phyloP scores from a whole-genome alignment of 352 stramenopile species.

The Globisporangium iwayamae region DNA sequence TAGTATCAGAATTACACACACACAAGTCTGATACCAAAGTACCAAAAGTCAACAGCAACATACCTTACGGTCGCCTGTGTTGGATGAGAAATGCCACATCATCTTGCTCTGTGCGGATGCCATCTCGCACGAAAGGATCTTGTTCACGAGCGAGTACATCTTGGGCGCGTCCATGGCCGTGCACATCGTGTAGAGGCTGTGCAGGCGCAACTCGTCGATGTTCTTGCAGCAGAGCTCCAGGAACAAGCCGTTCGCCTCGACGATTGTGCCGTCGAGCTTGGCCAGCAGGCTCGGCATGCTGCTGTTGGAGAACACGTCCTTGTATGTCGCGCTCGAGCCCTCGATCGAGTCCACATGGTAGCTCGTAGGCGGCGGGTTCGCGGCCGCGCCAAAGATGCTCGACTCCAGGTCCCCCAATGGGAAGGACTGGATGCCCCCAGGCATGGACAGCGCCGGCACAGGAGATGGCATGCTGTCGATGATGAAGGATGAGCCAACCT shows the following conservation, averaged over 20 bases:
- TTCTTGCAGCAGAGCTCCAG: constrained; percentile 78
- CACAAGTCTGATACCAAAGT: neutral
- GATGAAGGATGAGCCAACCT: constrained; percentile 57
- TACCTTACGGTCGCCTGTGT: constrained; percentile 69
- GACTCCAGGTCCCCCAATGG: constrained; percentile 56
- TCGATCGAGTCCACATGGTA: constrained; percentile 45
- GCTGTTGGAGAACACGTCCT: constrained; percentile 69
- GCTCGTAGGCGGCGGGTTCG: constrained; percentile 14
- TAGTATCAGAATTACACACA: neutral
- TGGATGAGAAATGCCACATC: constrained; percentile 74
- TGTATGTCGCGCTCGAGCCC: constrained; percentile 65
- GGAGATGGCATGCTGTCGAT: constrained; percentile 77
- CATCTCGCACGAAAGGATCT: constrained; percentile 74
- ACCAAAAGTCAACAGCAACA: constrained; percentile 10
- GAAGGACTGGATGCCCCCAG: constrained; percentile 57
- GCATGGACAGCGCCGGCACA: constrained; percentile 63
- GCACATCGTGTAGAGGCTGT: constrained; percentile 82
- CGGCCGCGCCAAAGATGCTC: constrained; percentile 25
- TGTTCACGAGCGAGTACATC: constrained; percentile 79
- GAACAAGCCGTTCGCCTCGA: constrained; percentile 76
- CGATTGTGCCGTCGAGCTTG: constrained; percentile 76
- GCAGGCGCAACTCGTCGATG: constrained; percentile 69
- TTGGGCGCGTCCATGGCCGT: constrained; percentile 68
- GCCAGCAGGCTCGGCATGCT: constrained; percentile 76
- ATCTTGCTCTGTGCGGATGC: constrained; percentile 81